Percentiles rank a stretch among this genome's conserved stretches.
Evolutionary conservation across 2,329 filamentous ascomycete species (phyloP).

Genomic region (Claviceps sp.): DNA sequence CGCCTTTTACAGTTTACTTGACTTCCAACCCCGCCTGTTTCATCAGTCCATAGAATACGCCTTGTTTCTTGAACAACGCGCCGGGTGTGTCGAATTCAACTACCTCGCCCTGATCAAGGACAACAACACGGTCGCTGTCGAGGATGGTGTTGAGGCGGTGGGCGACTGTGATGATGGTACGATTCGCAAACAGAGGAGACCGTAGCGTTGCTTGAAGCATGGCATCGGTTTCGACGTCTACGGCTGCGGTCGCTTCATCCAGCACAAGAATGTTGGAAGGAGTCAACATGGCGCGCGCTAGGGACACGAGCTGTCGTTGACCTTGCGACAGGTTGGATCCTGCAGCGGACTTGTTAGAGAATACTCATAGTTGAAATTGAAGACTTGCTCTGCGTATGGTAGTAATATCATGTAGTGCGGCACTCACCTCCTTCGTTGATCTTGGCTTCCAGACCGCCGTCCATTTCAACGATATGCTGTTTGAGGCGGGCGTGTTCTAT

Average conservation of each 20-base stretch:
- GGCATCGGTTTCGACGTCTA: constrained; percentile 55
- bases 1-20: constrained; percentile 15
- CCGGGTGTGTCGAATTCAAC: constrained; percentile 84
- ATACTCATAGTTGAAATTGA: no score
- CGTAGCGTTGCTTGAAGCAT: constrained; percentile 51
- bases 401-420: neutral
- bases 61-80: constrained; percentile 58
- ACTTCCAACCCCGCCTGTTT: constrained; percentile 70
- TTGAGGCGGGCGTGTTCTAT: constrained; percentile 84
- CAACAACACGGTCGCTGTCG: constrained; percentile 76
- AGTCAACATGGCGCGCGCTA: constrained; percentile 85
- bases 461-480: constrained; percentile 77
- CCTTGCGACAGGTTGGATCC: constrained; percentile 92
- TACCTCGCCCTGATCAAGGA: constrained; percentile 80
- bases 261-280: constrained; percentile 95
- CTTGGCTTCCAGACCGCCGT: constrained; percentile 76
- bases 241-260: constrained; percentile 82
- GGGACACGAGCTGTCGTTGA: constrained; percentile 84
- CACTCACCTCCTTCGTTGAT: constrained; percentile 85
- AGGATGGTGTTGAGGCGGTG: constrained; percentile 98
- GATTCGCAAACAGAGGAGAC: constrained; percentile 62
- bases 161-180: constrained; percentile 96
- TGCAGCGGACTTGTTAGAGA: constrained; percentile 17
- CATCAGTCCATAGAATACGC: constrained; percentile 80
- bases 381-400: neutral